Percentiles rank a stretch among this genome's conserved stretches.
Conservation (phyloP, 1,139 yeast species). For the Martiniozyma asiatica region DNA sequence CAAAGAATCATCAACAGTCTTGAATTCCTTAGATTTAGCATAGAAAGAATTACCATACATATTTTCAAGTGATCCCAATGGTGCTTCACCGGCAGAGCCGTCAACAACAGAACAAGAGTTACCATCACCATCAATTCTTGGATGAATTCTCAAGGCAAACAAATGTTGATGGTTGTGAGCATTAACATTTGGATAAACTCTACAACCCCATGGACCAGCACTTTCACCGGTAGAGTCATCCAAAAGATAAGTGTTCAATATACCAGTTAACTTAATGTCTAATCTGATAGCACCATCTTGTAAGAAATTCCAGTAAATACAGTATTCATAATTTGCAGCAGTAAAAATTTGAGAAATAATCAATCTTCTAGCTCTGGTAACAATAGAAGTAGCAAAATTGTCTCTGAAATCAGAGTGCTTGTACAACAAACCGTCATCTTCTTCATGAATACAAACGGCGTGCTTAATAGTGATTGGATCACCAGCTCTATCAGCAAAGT, state of each 20-base stretch:
- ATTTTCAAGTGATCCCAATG: constrained; percentile 55
- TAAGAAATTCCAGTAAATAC: constrained; percentile 71
- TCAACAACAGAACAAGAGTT: constrained; percentile 66
- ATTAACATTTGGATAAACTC: constrained; percentile 67
- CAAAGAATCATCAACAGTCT: constrained; percentile 56
- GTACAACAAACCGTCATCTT: constrained; percentile 67
- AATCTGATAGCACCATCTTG: constrained; percentile 76
- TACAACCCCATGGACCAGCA: constrained; percentile 67
- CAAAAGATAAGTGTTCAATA: constrained; percentile 56
- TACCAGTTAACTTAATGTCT: constrained; percentile 72
- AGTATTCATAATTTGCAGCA: constrained; percentile 78
- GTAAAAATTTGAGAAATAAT: constrained; percentile 71
- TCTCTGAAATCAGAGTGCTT: constrained; percentile 82
- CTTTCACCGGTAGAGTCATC: constrained; percentile 53
- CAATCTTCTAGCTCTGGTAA: constrained; percentile 64
- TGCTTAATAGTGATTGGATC: constrained; percentile 59
- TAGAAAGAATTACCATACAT: constrained; percentile 65
- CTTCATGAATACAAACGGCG: constrained; percentile 77
- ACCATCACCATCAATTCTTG: constrained; percentile 69
- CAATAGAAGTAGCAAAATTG: constrained; percentile 60
- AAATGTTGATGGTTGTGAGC: constrained; percentile 83
- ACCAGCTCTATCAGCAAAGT: constrained; percentile 55
- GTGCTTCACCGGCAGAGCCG: constrained; percentile 45
- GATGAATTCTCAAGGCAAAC: constrained; percentile 69
- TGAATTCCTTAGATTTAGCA: constrained; percentile 50